Evolutionary conservation across 192 early-diverging fungal species (phyloP), one percentile per base, ranked within the genome.

Genomic region (Coemansia interrupta): DNA sequence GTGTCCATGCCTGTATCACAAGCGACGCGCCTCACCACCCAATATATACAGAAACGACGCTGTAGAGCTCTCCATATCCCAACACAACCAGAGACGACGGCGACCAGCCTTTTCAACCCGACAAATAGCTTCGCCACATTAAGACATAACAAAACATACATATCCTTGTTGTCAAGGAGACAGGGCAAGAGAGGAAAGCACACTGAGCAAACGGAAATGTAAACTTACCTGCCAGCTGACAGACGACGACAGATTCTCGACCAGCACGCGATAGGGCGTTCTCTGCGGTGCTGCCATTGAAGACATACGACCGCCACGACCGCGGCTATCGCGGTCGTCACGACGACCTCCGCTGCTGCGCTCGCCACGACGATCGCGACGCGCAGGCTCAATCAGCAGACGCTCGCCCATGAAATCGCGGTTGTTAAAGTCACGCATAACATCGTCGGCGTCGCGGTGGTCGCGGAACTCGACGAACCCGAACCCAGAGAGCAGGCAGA

Each of bases 381-480:
- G 84, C 41, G 91, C 91, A 29, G 87, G 82, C 82, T 95, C 90
- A 53, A 94, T 91, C 54, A 90, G 78, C 22, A 95, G 80, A 54
- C 92, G 84, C 70, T 94, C 90, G 26, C 91, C 92, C 64, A 91
- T 72, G 54, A 93, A 97, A 28, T 84, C 74, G 41, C 83, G 86
- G 61, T 85, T 90, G 62, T 95, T 84, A 66, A 91, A 83, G 53
- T 90, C 84, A 44, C 92, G 83, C 54, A 97, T 89, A 23, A 89
- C 92, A 81, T 95, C 92, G 46, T 89, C 82, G 46, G 94, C 94
- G 80, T 97, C 95, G 52, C 87, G 81, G 18, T 75, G 72, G 68
- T 92, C 87, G 46, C 85, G 85, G 66, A 92, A 96, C 80, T 97
- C 95, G 32, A 97, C 91, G 82, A 97, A 97, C 23, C 90, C 92